Evolutionary conservation across 306 rosid species (phyloP), one percentile per base, ranked within the genome.

Genomic region (Vicia faba): DNA sequence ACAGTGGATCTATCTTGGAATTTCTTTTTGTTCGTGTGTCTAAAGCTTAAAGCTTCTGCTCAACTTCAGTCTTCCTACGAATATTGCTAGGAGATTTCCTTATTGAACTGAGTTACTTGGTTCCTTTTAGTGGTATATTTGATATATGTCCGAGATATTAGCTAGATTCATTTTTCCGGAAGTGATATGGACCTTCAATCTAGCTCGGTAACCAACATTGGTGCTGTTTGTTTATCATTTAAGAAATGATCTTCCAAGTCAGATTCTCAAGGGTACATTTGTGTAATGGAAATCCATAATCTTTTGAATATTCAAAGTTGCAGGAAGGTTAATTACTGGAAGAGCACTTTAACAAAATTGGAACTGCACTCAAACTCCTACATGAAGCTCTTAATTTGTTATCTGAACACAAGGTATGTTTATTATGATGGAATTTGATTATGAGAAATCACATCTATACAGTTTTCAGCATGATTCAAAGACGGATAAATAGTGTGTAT

Each of bases 1-100:
- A 20, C 57, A 19, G 61, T 69, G 66, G 50, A 61, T 66, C 61
- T 28, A 61, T 66, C 70, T 49, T 66, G 75, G 78, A 68, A 70
- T 53, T 65, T 53, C 50, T 56, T 29, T 43, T 11, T 46, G 18
- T 23, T 65, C 70, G 20, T 18, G 23, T 14, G 38, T 23, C 77
- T 50, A 35, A 66, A 25, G 62, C 35, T 51, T 50, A 35, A 66
- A 25, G 62, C 35, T 51, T 75, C 14, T 40, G 31, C 44, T 12
- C 39, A 28, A 40, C 53, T 25, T 44, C 11, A 11, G 23, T 61
- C 55, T 66, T 66, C 74, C 59, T 33, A 36, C 53, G 66, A 50
- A 61, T 66, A 49, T 62, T 75, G 75, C 75, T 56, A 28, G 72
- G 78, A 61, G 64, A 41, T 33, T 66, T 43, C 73, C 65, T 65